Percentiles rank a stretch among this genome's conserved stretches.
These are phyloP conservation scores for Chionographis japonica DNA, from an alignment of 106 monocot species.

Conservation along the genomic window DNA sequence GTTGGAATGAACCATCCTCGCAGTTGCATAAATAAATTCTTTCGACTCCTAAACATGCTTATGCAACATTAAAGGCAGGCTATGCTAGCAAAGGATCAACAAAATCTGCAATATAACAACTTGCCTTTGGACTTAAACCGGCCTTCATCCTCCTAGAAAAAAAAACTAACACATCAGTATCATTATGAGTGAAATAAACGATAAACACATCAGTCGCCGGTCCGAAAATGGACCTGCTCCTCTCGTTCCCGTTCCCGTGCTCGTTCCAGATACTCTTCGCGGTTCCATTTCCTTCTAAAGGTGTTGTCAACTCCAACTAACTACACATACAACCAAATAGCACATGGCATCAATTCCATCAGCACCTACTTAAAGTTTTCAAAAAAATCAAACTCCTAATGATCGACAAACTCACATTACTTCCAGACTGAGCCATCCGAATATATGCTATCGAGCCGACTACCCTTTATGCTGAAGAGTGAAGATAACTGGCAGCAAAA, in stretches of 20 bases:
- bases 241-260: conserved; percentile 76
- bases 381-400: background rate
- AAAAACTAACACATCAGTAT: background rate
- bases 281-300: conserved; percentile 73
- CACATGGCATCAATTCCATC: no score
- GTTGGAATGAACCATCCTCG: no score
- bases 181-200: background rate
- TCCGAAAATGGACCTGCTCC: conserved; percentile 27
- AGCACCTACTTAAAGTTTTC: no score
- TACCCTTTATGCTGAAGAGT: no score
- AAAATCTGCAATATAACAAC: background rate
- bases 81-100: background rate
- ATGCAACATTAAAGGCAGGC: no score
- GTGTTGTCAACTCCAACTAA: conserved; percentile 90
- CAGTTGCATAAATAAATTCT: no score
- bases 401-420: conserved; percentile 20
- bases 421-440: conserved; percentile 28
- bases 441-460: no score
- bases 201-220: background rate
- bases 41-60: no score
- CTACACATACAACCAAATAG: conserved; percentile 20
- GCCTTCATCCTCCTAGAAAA: conserved; percentile 55
- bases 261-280: conserved; percentile 71
- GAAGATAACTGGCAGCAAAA: no score
- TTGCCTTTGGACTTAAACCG: conserved; percentile 52